Conservation (phyloP, 2,329 filamentous ascomycete genomes). For the Lachnellula occidentalis region DNA sequence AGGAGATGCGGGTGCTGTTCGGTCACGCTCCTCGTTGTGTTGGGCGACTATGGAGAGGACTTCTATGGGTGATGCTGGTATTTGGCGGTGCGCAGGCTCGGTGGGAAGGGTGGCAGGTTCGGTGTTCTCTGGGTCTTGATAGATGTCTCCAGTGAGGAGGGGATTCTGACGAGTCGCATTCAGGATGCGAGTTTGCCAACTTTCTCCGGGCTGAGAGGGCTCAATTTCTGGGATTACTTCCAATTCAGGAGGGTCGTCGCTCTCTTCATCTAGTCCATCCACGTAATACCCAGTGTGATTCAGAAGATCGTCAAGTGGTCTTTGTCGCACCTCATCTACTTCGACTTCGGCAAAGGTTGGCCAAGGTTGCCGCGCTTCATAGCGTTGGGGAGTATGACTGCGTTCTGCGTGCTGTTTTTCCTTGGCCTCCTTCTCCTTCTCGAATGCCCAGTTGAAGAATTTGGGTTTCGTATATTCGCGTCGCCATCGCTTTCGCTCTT, state of each 20-base stretch:
- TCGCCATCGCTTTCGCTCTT: conserved; percentile 52
- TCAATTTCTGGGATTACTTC: conserved; percentile 28
- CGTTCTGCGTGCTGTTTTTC: conserved; percentile 2
- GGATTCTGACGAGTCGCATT: not conserved
- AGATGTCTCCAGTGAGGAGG: not conserved
- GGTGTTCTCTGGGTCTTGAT: not conserved
- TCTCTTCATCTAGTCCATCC: conserved; percentile 3
- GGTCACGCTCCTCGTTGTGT: conserved; percentile 8
- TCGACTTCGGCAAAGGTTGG: conserved; percentile 22
- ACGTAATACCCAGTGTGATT: conserved; percentile 24
- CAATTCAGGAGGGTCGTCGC: conserved; percentile 8
- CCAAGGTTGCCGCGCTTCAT: conserved; percentile 9
- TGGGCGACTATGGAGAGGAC: conserved; percentile 9
- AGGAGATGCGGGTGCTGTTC: conserved; percentile 2
- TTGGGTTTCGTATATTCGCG: conserved; percentile 42
- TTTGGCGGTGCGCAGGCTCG: not conserved
- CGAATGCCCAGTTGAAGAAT: conserved; percentile 30
- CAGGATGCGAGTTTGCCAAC: not conserved
- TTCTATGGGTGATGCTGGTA: conserved; percentile 9
- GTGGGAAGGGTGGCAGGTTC: not conserved
- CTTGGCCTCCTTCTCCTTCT: conserved; percentile 12
- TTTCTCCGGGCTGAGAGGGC: conserved; percentile 1
- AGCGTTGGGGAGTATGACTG: not conserved
- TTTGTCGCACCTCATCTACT: conserved; percentile 25
- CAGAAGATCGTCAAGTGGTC: conserved; percentile 25